Evolutionary conservation across 805 yeast genomes (phyloP), one percentile per base, ranked within the genome.

Genomic region (Scheffersomyces ergatensis): DNA sequence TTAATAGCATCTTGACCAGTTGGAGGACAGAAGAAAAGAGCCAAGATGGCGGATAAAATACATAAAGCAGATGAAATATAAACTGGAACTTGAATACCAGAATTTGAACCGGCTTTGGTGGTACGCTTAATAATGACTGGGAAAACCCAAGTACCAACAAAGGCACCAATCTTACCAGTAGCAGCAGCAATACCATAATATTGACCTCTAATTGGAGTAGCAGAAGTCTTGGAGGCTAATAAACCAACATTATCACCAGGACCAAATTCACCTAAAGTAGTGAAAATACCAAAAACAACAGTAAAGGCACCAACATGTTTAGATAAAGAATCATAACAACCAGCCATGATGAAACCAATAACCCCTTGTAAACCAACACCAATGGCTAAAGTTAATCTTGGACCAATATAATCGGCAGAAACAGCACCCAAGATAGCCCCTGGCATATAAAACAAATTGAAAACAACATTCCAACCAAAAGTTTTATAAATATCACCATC

Each of bases 101-200:
- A 53, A 45, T 71, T 65, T 18, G 54, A 41, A 19, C 42, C 44
- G 37, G 58, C 63, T 32, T 86, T 87, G 34, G 77, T 74, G 39
- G 78, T 78, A 48, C 78, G 70, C 39, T 62, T 70, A 48, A 83
- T 81, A 55, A 90, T 83, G 36, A 80, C 77, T 33, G 97, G 96
- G 78, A 92, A 92, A 24, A 85, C 83, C 57, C 83, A 89, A 34
- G 93, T 83, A 41, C 97, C 97, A 23, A 83, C 85, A 58, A 90
- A 89, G 1, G 96, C 97, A 58, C 97, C 97, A 44, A 88, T 70
- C 63, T 90, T 90, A 56, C 96, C 97, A 39, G 82, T 53, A 19
- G 96, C 96, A 42, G 97, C 96, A 33, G 95, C 92, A 51, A 89
- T 73, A 54, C 93, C 93, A 58, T 90, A 90, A 65, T 85, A 87